A percentile compares a stretch with the other conserved stretches of the same genome.
Conservation (phyloP, 2,329 filamentous ascomycete genomes). For the Calonectria montana region DNA sequence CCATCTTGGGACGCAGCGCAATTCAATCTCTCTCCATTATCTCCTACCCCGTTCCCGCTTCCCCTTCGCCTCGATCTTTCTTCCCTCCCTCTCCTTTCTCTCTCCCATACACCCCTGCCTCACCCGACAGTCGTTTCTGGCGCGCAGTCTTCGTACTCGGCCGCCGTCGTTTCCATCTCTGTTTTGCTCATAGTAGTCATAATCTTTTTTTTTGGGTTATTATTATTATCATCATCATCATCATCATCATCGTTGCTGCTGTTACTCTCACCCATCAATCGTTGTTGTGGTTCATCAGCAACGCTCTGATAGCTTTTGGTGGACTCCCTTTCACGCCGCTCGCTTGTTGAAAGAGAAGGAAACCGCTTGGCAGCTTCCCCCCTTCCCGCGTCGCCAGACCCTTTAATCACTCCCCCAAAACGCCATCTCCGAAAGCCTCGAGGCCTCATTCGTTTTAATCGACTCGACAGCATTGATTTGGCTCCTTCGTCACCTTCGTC, state of each 20-base stretch:
- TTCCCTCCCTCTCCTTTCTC: constrained; percentile 5
- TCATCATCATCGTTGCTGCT: not conserved
- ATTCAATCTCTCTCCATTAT: constrained; percentile 17
- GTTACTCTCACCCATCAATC: not conserved
- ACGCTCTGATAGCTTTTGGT: not conserved
- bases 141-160: constrained; percentile 34
- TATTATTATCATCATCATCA: not conserved
- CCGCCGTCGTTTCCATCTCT: constrained; percentile 25
- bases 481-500: not conserved
- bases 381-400: not conserved
- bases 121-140: constrained; percentile 33
- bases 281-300: not conserved
- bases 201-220: not conserved
- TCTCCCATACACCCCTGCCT: constrained; percentile 9
- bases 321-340: constrained; percentile 6
- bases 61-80: not conserved
- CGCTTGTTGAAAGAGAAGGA: constrained; percentile 1
- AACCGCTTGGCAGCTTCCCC: not conserved
- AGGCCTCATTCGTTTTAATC: not conserved
- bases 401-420: not conserved
- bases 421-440: not conserved
- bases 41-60: constrained; percentile 1
- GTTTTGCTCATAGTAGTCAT: constrained; percentile 22
- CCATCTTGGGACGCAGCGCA: constrained; percentile 21
- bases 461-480: not conserved